Percentiles rank a stretch among this genome's conserved stretches.
Conservation (phyloP, 176 grass and related monocot species). For the Pharus latifolius region DNA sequence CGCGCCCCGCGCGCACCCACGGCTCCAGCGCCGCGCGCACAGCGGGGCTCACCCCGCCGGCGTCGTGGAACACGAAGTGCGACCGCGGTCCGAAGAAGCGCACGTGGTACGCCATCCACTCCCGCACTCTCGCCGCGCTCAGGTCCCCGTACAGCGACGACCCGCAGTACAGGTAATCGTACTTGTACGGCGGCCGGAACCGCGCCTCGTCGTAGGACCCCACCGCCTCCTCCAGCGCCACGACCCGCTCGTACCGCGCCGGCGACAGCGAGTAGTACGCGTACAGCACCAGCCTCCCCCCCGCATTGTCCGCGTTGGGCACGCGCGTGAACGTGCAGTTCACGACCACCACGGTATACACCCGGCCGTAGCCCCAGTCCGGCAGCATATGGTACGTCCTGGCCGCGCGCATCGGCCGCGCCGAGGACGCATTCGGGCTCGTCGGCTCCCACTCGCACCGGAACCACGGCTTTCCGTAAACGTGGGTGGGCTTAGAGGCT, state of each 20-base stretch:
- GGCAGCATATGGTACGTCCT: constrained; percentile 86
- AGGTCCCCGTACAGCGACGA: constrained; percentile 75
- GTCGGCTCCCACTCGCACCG: constrained; percentile 62
- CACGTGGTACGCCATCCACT: constrained; percentile 95
- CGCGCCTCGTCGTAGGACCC: constrained; percentile 51
- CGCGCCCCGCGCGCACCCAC: constrained; percentile 69
- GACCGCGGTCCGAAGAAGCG: constrained; percentile 68
- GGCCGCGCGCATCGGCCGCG: constrained; percentile 21
- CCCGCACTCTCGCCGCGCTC: constrained; percentile 57
- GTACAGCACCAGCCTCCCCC: constrained; percentile 59
- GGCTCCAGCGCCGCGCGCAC: constrained; percentile 62
- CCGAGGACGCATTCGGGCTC: neutral
- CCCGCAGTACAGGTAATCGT: constrained; percentile 94
- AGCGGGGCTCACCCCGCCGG: constrained; percentile 44
- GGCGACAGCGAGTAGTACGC: constrained; percentile 51
- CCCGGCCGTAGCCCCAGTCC: constrained; percentile 98
- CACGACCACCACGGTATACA: constrained; percentile 87
- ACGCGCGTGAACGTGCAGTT: constrained; percentile 75
- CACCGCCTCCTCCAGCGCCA: constrained; percentile 54
- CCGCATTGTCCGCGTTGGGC: constrained; percentile 65
- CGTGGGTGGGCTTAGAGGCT: constrained; percentile 82
- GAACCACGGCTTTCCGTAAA: constrained; percentile 78
- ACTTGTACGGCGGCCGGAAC: constrained; percentile 44
- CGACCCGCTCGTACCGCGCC: constrained; percentile 45
- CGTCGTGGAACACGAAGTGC: constrained; percentile 97